Conservation (phyloP, 2,329 filamentous ascomycete genomes). For the Clarireedia monteithiana region DNA sequence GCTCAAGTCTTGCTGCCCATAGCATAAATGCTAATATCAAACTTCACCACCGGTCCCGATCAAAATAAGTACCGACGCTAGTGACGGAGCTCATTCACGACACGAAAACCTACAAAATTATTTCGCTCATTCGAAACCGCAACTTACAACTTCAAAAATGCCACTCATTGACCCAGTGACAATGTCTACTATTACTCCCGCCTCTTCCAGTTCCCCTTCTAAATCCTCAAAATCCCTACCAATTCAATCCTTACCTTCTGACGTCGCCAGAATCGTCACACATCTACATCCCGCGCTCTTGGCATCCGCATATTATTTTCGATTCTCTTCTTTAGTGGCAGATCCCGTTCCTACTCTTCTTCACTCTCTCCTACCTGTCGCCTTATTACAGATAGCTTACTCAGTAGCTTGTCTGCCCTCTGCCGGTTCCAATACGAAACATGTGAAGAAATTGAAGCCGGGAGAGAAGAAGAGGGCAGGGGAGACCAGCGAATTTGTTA, state of each 20-base stretch:
- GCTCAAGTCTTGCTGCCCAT: too few relatives aligned
- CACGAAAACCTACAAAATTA: background rate
- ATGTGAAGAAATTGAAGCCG: slow-evolving; percentile 42
- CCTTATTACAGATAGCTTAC: slow-evolving; percentile 56
- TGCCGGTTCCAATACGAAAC: slow-evolving; percentile 40
- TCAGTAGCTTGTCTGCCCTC: slow-evolving; percentile 56
- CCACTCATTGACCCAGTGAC: slow-evolving; percentile 27
- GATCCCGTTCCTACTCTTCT: slow-evolving; percentile 61
- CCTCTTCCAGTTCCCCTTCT: background rate
- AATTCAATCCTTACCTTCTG: slow-evolving; percentile 26
- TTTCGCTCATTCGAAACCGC: background rate
- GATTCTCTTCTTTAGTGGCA: slow-evolving; percentile 59
- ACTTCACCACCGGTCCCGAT: background rate
- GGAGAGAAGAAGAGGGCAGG: slow-evolving; percentile 46
- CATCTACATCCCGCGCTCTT: slow-evolving; percentile 63
- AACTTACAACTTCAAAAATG: slow-evolving; percentile 14
- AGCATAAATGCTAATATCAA: background rate
- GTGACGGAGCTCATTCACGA: slow-evolving; percentile 1
- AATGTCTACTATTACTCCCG: slow-evolving; percentile 20
- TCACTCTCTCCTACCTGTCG: slow-evolving; percentile 52
- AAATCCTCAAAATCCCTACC: slow-evolving; percentile 17
- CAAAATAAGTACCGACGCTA: slow-evolving; percentile 5
- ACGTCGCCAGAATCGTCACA: slow-evolving; percentile 45
- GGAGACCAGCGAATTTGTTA: slow-evolving; percentile 6
- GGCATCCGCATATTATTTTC: slow-evolving; percentile 52